Evolutionary conservation across 306 rosid species (phyloP), one percentile per base, ranked within the genome.

Genomic region (Cucurbita maxima): DNA sequence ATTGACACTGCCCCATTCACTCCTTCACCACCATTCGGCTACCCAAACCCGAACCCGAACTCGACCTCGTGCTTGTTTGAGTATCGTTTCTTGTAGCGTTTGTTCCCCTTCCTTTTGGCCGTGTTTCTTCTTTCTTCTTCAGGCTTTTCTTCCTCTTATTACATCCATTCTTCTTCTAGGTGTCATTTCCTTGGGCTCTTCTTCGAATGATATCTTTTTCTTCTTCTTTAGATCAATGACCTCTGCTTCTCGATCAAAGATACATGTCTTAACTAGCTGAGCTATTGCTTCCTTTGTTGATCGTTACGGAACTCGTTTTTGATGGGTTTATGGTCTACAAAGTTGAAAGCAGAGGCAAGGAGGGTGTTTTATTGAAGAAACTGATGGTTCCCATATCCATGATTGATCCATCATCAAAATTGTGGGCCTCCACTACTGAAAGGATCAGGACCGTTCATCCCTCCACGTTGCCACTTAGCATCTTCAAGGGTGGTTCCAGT

Each of bases 1-100:
- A 79, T 75, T 53, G 56, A 58, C 79, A 68, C 45, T 68, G 82
- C 40, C 82, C 82, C 82, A 79, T 79, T 43, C 56, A 74, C 75
- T 20, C 25, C 14, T 37, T 61, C 52, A 40, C 72, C 54, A 41
- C 72, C 53, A 66, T 66, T 38, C 16, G 10, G 9, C 2, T 63
- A n/a, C 50, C 50, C 40, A 6, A 8, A 1, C 62, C 34, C 20
- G 40, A 6, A 1, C 64, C 14, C 47, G 12, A 22, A 22, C 25
- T 22, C 1, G 25, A 22, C 0, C 1, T 30, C 3, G 34, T 30
- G 34, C 34, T 30, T 25, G 25, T 25, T 25, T 25, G 25, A 25
- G 25, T 25, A 25, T 25, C 25, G 25, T 25, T 25, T 25, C 25
- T 25, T 25, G 25, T 25, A 25, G 25, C 25, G 25, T 25, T 25